Base-by-base conservation (phyloP, 140 eudicot genomes). In the Erigeron philadelphicus region DNA sequence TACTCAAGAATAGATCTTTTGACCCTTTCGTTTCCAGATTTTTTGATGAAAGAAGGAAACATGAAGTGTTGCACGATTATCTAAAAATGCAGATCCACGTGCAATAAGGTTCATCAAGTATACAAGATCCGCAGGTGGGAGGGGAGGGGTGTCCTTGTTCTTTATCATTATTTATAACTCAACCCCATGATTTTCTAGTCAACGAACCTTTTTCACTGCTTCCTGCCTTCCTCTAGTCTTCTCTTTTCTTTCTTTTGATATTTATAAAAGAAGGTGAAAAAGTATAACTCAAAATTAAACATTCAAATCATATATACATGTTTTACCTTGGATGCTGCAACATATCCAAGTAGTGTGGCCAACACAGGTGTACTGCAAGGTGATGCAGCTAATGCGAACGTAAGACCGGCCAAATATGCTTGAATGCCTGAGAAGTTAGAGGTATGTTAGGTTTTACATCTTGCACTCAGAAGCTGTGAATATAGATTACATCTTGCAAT, bases 361-460 rank as follows among this genome's bases (percentile, higher is more conserved):
- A 93, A 84, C 57, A 93, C 98, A 42, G 98, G 98, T 5, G 98
- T 93, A 76, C 98, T 93, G 83, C 98, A 93, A 68, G 98, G 98
- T 5, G 98, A 93, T 40, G 98, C 98, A 71, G 98, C 98, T 78
- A 89, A 89, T 60, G 98, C 98, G 63, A 93, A 93, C 44, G 98
- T 89, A 61, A 93, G 96, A 61, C 98, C 98, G 61, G 98, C 98
- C 92, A 93, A 77, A 81, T 93, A 89, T 21, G 98, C 98, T 79
- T 93, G 98, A 18, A 93, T 87, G 78, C 98, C 96, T 93, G 81
- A 72, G 16, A 76, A 74, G 69, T 72, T 61, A 78, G 64, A 53
- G 23, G 41, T 47, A 72, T 56, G 54, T 55, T 50, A 56, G 54
- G 49, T 44, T 25, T 9, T 72, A 52, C 55, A 6, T 41, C 23